Evolutionary conservation across 2,329 filamentous ascomycete species (phyloP), one percentile per base, ranked within the genome.

Genomic region (Colletotrichum camelliae): DNA sequence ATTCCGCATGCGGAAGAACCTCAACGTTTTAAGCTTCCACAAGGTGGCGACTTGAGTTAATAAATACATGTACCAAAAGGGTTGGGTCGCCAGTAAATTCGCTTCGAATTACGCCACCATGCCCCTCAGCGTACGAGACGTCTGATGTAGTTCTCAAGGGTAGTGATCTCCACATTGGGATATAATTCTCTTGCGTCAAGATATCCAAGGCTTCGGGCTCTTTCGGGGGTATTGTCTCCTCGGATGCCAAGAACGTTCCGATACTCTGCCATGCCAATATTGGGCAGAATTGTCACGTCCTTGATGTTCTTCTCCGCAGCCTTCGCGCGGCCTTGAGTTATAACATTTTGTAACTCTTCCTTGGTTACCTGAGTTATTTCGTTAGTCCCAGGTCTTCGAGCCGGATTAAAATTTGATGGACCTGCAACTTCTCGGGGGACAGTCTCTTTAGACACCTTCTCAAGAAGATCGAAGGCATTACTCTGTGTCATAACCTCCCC

Each of bases 351-450:
- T 13, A 58, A 18, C 15, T 58, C 55, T 9, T 58, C 55, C 16
- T 24, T 29, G 27, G 21, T 58, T 18, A 58, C 10, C 55, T 58
- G 4, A 10, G 15, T 29, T 58, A 3, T 15, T n/a, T 24, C 0
- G 13, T 58, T 16, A 58, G 55, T 29, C 13, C 1, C 4, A 16
- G 4, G 3, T 48, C 43, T 21, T 58, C 9, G 1, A 58, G 15
- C 27, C 5, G 27, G 24, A 58, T 21, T 1, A 27, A 58, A 58
- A 2, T 27, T 29, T 58, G 13, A 4, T 58, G 4, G n/a, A 48
- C 55, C 0, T 9, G 29, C 55, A 58, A 27, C 29, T 0, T 58
- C 0, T 5, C 55, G 21, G 21, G 0, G 21, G 21, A 29, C 4
- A 58, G 55, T 18, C 16, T 58, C 55, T 21, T 13, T 9, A 5